phyloP scores from a whole-genome alignment of 2,329 filamentous ascomycete genomes.

The Trichoderma oligosporum region DNA sequence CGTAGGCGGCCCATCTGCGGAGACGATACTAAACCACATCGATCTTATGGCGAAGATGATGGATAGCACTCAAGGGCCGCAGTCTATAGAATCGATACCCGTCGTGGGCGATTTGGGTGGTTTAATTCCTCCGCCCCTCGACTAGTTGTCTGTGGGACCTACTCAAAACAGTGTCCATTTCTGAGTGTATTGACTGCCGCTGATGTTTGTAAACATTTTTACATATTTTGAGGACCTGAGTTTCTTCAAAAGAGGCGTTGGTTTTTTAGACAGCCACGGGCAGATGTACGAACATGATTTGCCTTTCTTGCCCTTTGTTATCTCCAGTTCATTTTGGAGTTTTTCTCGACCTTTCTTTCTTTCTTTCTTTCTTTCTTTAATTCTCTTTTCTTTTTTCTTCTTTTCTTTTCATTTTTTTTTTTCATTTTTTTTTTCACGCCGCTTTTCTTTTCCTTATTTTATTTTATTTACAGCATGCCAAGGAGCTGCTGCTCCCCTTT shows the following conservation, averaged over 20 bases:
- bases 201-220: neutral
- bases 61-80: slow-evolving; percentile 27
- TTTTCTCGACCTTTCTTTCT: neutral
- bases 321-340: too few species aligned
- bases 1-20: slow-evolving; percentile 33
- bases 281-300: slow-evolving; percentile 9
- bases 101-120: slow-evolving; percentile 31
- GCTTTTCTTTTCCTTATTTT: neutral
- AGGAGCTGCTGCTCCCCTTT: neutral
- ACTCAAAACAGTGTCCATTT: neutral
- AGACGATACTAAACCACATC: slow-evolving; percentile 40
- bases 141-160: slow-evolving; percentile 22
- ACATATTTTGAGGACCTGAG: neutral
- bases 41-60: slow-evolving; percentile 39
- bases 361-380: neutral
- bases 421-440: neutral
- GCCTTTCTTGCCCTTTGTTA: too few species aligned
- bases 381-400: neutral
- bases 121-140: slow-evolving; percentile 33
- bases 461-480: neutral
- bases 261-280: neutral
- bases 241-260: slow-evolving; percentile 10
- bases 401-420: neutral
- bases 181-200: neutral
- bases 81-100: slow-evolving; percentile 29